A percentile compares a stretch with the other conserved stretches of the same genome.
These are phyloP conservation scores for Fusarium begoniae DNA, from an alignment of 2,329 filamentous ascomycete genomes.

Conservation along the genomic window DNA sequence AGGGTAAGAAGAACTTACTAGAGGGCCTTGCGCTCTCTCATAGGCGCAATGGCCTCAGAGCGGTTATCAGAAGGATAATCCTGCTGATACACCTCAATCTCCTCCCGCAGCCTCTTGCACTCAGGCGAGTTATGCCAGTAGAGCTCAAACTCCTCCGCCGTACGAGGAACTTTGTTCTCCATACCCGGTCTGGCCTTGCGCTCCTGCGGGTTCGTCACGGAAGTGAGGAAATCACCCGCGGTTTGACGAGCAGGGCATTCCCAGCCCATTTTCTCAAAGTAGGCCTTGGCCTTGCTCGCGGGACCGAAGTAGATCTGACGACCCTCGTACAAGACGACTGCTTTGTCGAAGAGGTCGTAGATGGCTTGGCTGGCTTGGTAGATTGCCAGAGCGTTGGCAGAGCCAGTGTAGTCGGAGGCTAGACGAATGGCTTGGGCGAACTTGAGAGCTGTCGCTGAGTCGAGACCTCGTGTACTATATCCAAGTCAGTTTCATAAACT, in stretches of 20 bases:
- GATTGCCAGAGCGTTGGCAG: slow-evolving; percentile 72
- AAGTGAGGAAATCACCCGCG: slow-evolving; percentile 75
- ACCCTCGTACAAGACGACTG: slow-evolving; percentile 78
- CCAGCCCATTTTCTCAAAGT: slow-evolving; percentile 76
- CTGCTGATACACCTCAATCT: slow-evolving; percentile 61
- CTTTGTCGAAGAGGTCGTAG: slow-evolving; percentile 80
- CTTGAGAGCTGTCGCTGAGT: slow-evolving; percentile 77
- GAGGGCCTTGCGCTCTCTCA: slow-evolving; percentile 59
- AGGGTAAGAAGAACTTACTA: background rate
- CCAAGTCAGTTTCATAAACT: background rate
- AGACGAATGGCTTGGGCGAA: slow-evolving; percentile 75
- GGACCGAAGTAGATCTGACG: slow-evolving; percentile 81
- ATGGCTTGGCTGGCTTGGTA: slow-evolving; percentile 77
- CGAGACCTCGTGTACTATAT: slow-evolving; percentile 72
- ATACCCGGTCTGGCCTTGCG: slow-evolving; percentile 64
- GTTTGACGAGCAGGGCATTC: slow-evolving; percentile 73
- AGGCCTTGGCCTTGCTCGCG: slow-evolving; percentile 65
- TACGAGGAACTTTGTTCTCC: slow-evolving; percentile 70
- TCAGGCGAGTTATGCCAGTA: slow-evolving; percentile 58
- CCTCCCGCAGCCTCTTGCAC: slow-evolving; percentile 52
- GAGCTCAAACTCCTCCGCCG: slow-evolving; percentile 73
- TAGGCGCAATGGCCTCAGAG: slow-evolving; percentile 49
- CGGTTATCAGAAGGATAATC: slow-evolving; percentile 55
- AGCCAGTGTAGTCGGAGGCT: slow-evolving; percentile 69
- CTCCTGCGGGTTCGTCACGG: slow-evolving; percentile 72